Evolutionary conservation across 768 basidiomycete genomes (phyloP), one percentile per base, ranked within the genome.

Genomic region (Mycena latifolia): DNA sequence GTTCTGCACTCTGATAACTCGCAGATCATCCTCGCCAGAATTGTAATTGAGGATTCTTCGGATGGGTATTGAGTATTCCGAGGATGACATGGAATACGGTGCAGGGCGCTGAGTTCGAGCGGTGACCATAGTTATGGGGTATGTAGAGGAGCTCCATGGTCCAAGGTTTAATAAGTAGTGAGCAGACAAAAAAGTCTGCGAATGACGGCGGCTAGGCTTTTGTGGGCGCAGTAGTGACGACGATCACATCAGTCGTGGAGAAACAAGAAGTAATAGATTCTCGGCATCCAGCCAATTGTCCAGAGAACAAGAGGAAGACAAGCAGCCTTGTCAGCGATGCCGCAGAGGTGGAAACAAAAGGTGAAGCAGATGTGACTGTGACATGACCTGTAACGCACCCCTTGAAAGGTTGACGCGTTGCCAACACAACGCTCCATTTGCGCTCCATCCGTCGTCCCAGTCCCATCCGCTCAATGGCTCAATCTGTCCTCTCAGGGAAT

Each of bases 1-100:
- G 18, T 73, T 73, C 28, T 69, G 65, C 17, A 69, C 70, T 29
- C 55, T 25, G 41, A 66, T 66, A 8, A 61, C 27, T 27, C 59
- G 60, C 17, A 37, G 20, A 41, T 66, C 65, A 10, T 66, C 65
- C 20, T 65, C 58, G 10, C 59, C 63, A 35, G 57, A 55, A 18
- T 29, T 28, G 39, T 48, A 60, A 59, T 54, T 58, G 33, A 59
- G 27, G 18, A 35, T 58, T 41, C 58, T 52, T 8, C 65, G 65
- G 47, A 66, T 60, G 11, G 58, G 58, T 48, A 55, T 55, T 33
- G 65, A 39, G 48, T 59, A 66, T 46, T 66, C 59, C 0, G 59
- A 43, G 29, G 39, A 29, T 2, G 53, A 15, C 63, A 58, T 61
- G 29, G 56, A 59, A 31, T 65, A 65, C 15, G 57, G 58, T 12